phyloP scores from a whole-genome alignment of 1,284 basidiomycete genomes.

The Butyriboletus regius region DNA sequence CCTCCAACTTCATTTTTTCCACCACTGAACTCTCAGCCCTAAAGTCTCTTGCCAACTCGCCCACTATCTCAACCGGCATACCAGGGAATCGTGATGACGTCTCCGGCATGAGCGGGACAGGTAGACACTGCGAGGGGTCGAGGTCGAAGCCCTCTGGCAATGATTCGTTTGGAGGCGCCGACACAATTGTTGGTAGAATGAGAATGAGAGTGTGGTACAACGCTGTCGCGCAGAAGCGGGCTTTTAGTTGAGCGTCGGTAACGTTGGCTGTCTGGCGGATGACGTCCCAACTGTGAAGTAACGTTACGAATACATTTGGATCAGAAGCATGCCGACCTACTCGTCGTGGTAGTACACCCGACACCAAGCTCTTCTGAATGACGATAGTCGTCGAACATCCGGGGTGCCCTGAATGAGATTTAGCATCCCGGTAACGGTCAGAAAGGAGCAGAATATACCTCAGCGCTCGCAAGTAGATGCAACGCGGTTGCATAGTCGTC shows the following conservation, averaged over 20 bases:
- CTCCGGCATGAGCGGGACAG: slow-evolving; percentile 50
- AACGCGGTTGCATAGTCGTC: slow-evolving; percentile 61
- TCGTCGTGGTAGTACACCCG: slow-evolving; percentile 82
- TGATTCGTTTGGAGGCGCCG: slow-evolving; percentile 28
- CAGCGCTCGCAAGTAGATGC: slow-evolving; percentile 50
- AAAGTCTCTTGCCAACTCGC: slow-evolving; percentile 53
- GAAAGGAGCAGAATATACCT: slow-evolving; percentile 36
- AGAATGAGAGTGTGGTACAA: slow-evolving; percentile 56
- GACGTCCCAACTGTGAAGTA: slow-evolving; percentile 54
- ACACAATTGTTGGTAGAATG: slow-evolving; percentile 35
- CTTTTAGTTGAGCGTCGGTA: slow-evolving; percentile 63
- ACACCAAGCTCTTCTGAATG: slow-evolving; percentile 75
- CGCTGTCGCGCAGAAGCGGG: slow-evolving; percentile 61
- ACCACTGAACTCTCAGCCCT: slow-evolving; percentile 51
- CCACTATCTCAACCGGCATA: slow-evolving; percentile 55
- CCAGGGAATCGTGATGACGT: slow-evolving; percentile 64
- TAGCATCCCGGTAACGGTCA: background rate
- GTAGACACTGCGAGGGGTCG: slow-evolving; percentile 47
- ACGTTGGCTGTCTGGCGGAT: slow-evolving; percentile 62
- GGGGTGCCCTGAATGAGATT: slow-evolving; percentile 51
- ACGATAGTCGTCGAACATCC: slow-evolving; percentile 58
- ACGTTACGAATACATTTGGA: slow-evolving; percentile 1
- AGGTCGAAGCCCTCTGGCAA: slow-evolving; percentile 46
- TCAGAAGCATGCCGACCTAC: slow-evolving; percentile 40
- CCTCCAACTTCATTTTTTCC: slow-evolving; percentile 49